These are phyloP conservation scores for Fusarium setosum DNA, from an alignment of 2,329 filamentous ascomycete genomes.

Conservation along the genomic window DNA sequence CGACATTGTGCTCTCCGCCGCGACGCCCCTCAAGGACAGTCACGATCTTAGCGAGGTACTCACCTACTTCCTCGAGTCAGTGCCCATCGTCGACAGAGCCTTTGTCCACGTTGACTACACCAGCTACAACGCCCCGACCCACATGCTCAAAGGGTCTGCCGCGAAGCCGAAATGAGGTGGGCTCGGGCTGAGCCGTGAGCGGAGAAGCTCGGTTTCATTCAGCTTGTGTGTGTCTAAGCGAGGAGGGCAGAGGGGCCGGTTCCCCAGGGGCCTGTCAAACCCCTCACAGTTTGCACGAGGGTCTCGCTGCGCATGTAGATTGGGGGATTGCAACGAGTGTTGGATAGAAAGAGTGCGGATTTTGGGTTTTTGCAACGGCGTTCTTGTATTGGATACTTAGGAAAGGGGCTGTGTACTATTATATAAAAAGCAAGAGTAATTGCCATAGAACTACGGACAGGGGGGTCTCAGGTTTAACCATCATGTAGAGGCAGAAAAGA, in stretches of 20 bases:
- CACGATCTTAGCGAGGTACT: conserved; percentile 83
- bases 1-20: conserved; percentile 84
- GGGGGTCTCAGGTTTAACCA: background rate
- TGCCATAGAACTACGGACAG: conserved; percentile 2
- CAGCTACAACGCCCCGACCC: conserved; percentile 70
- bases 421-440: conserved; percentile 24
- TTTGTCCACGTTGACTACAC: conserved; percentile 77
- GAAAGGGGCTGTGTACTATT: conserved; percentile 18
- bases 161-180: conserved; percentile 37
- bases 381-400: background rate
- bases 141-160: conserved; percentile 57
- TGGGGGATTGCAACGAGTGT: background rate
- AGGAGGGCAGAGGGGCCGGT: background rate
- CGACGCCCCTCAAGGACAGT: conserved; percentile 79
- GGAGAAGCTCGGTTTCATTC: background rate
- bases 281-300: background rate
- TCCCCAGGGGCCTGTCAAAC: background rate
- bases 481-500: background rate
- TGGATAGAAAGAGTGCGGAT: background rate
- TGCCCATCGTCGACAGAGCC: conserved; percentile 80
- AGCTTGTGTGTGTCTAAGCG: background rate
- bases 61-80: conserved; percentile 86
- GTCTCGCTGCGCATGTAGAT: background rate
- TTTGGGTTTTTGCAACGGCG: background rate
- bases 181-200: background rate